Evolutionary conservation across 441 rosid species (phyloP).

Genomic region (Raphanus hybrid): DNA sequence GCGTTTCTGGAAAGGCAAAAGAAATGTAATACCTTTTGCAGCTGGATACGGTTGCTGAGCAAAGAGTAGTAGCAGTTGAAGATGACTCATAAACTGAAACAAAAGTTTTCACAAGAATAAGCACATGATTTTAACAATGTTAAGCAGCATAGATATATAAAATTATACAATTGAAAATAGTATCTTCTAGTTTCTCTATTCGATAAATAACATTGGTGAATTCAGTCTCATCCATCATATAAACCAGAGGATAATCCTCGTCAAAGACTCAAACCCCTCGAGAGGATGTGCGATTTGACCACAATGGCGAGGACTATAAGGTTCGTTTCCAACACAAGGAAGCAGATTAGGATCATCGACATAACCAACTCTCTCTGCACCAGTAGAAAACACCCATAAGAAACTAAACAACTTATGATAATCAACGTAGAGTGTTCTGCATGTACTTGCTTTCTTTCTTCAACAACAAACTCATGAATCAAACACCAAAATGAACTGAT

Average conservation of each 20-base stretch:
- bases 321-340: conserved; percentile 87
- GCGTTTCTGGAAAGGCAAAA: neutral
- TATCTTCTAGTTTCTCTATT: neutral
- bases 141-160: neutral
- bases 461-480: conserved; percentile 59
- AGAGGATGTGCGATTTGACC: conserved; percentile 84
- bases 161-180: neutral
- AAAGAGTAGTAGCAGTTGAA: conserved; percentile 52
- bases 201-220: neutral
- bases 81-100: conserved; percentile 64
- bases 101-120: neutral
- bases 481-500: neutral
- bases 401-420: conserved; percentile 52
- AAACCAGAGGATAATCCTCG: neutral
- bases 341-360: conserved; percentile 76
- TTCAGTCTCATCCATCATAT: neutral
- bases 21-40: conserved; percentile 48
- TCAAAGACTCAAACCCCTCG: conserved; percentile 50
- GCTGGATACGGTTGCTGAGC: conserved; percentile 82
- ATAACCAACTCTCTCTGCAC: conserved; percentile 73
- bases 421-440: conserved; percentile 63
- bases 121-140: neutral
- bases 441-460: conserved; percentile 52
- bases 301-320: conserved; percentile 63
- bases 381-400: conserved; percentile 33